These are phyloP conservation scores for Aspergillus vadensis DNA, from an alignment of 2,329 filamentous ascomycete genomes.

Conservation along the genomic window DNA sequence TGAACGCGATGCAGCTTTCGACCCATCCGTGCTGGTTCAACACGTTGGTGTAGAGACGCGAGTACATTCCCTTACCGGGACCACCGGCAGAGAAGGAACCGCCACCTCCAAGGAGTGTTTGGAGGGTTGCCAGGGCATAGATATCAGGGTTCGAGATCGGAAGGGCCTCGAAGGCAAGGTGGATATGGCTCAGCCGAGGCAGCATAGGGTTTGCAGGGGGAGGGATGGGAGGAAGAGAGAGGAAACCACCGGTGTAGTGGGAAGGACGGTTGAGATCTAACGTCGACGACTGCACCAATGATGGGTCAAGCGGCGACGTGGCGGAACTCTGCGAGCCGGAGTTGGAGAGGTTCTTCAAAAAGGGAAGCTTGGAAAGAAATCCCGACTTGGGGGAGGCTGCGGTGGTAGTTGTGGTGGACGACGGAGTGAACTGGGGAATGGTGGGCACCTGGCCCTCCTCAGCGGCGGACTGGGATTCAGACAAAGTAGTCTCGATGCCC, in stretches of 20 bases:
- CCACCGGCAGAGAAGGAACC: conserved; percentile 96
- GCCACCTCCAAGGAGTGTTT: conserved; percentile 92
- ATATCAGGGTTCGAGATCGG: conserved; percentile 90
- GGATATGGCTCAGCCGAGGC: conserved; percentile 85
- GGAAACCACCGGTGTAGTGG: conserved; percentile 91
- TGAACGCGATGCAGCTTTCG: conserved; percentile 92
- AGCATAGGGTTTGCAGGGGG: conserved; percentile 75
- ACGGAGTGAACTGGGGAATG: conserved; percentile 44
- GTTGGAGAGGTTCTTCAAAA: conserved; percentile 85
- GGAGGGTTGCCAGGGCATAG: conserved; percentile 91
- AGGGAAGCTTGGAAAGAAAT: conserved; percentile 80
- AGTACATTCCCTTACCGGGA: conserved; percentile 99
- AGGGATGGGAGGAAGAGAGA: conserved; percentile 78
- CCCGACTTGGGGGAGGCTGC: conserved; percentile 56
- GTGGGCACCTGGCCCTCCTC: conserved; percentile 38
- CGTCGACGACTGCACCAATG: conserved; percentile 46
- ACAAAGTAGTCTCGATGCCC: conserved; percentile 58
- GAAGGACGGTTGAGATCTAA: conserved; percentile 66
- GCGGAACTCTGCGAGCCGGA: conserved; percentile 64
- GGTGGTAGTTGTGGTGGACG: conserved; percentile 39
- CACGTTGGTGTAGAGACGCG: conserved; percentile 93
- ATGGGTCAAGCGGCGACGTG: conserved; percentile 55
- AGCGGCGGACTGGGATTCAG: conserved; percentile 29
- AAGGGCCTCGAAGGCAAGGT: conserved; percentile 92
- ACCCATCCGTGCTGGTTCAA: conserved; percentile 98